phyloP scores from a whole-genome alignment of 1,139 yeast species.

The Suhomyces guaymorum region DNA sequence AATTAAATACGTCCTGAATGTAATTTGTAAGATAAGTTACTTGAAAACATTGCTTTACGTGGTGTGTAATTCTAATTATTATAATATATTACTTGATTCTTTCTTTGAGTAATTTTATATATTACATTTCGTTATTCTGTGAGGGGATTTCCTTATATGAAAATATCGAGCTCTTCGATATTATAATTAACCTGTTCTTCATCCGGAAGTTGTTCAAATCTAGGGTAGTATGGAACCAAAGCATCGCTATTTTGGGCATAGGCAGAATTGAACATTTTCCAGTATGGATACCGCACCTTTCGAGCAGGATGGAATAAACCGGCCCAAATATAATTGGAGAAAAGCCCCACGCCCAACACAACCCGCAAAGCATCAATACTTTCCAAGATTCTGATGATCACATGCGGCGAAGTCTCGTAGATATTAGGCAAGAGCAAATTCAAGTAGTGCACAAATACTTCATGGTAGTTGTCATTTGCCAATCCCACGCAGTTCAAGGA shows the following conservation, averaged over 20 bases:
- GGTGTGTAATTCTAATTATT: no score
- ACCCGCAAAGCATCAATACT: constrained; percentile 74
- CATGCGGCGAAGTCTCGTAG: constrained; percentile 94
- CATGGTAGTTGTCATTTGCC: constrained; percentile 73
- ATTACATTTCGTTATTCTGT: no score
- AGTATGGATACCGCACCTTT: constrained; percentile 80
- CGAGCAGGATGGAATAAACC: constrained; percentile 94
- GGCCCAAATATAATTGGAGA: constrained; percentile 77
- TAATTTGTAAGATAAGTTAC: no score
- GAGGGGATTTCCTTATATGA: constrained; percentile 17
- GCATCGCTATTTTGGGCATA: constrained; percentile 76
- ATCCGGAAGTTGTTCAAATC: constrained; percentile 38
- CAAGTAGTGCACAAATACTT: constrained; percentile 60
- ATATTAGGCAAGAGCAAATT: constrained; percentile 81
- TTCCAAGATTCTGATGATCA: constrained; percentile 77
- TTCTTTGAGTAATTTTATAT: no score
- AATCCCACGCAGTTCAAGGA: constrained; percentile 78
- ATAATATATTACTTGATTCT: no score
- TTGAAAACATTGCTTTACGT: no score
- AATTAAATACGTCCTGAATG: no score
- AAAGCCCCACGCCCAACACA: constrained; percentile 74
- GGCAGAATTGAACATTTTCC: constrained; percentile 79
- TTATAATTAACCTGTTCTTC: constrained; percentile 20
- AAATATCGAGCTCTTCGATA: constrained; percentile 43
- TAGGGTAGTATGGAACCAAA: constrained; percentile 82